These are phyloP conservation scores for Wickerhamiella kurtzmanii DNA, from an alignment of 805 yeast genomes.

Conservation along the genomic window DNA sequence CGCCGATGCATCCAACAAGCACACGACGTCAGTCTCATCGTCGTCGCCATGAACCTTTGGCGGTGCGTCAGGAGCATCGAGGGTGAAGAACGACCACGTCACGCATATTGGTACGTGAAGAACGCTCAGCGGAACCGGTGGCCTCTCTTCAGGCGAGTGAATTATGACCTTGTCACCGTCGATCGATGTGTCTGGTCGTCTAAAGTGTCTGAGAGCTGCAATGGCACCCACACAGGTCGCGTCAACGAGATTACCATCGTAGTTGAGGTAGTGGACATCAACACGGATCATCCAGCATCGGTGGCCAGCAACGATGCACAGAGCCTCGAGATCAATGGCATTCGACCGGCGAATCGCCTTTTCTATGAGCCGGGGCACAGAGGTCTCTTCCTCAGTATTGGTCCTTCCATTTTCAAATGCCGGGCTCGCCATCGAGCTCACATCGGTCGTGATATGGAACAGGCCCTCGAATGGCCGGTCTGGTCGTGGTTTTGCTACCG, in stretches of 20 bases:
- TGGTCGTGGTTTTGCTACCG: slow-evolving; percentile 65
- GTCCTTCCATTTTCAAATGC: slow-evolving; percentile 61
- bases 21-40: slow-evolving; percentile 3
- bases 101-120: slow-evolving; percentile 84
- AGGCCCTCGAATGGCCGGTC: slow-evolving; percentile 91
- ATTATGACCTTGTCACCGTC: slow-evolving; percentile 37
- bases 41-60: slow-evolving; percentile 26
- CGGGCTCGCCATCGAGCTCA: slow-evolving; percentile 81
- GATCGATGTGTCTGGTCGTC: slow-evolving; percentile 70
- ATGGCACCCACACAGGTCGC: slow-evolving; percentile 83
- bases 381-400: slow-evolving; percentile 65
- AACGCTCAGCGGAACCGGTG: slow-evolving; percentile 73
- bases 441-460: slow-evolving; percentile 71
- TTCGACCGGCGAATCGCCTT: slow-evolving; percentile 83
- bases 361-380: slow-evolving; percentile 72
- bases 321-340: slow-evolving; percentile 78
- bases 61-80: slow-evolving; percentile 50
- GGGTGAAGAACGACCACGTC: slow-evolving; percentile 71
- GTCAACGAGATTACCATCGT: slow-evolving; percentile 88
- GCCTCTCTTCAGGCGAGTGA: slow-evolving; percentile 63
- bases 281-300: slow-evolving; percentile 88
- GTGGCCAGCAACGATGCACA: slow-evolving; percentile 82
- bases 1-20: slow-evolving; percentile 51
- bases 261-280: slow-evolving; percentile 76
- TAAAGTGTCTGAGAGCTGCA: slow-evolving; percentile 70